These are phyloP conservation scores for Trichoderma reesei DNA, from an alignment of 495 filamentous ascomycete species.

Conservation along the genomic window DNA sequence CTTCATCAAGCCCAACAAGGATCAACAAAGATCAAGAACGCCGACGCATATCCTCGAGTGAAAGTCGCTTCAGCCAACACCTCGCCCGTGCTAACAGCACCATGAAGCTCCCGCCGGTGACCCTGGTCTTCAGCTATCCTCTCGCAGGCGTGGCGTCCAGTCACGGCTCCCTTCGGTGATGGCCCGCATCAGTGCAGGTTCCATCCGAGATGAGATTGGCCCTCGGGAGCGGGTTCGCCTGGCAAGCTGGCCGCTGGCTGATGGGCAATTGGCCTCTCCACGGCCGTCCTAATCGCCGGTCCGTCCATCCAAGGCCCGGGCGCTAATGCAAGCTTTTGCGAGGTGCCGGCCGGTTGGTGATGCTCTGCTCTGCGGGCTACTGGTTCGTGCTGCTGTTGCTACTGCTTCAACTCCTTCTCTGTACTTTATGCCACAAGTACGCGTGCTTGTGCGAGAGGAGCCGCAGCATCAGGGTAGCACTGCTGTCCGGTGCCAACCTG, in stretches of 20 bases:
- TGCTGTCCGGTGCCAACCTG: background rate
- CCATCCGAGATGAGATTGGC: slow-evolving; percentile 1
- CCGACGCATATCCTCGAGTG: too few species aligned
- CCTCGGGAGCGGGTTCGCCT: background rate
- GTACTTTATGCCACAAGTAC: too few species aligned
- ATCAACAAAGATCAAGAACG: background rate
- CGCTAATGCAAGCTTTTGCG: slow-evolving; percentile 1
- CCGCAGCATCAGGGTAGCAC: background rate
- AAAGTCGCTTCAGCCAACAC: too few species aligned
- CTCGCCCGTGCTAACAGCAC: too few species aligned
- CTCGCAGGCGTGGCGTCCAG: background rate
- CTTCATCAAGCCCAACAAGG: too few species aligned
- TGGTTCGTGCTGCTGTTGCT: too few species aligned
- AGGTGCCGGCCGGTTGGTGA: slow-evolving; percentile 3
- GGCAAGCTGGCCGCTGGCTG: background rate
- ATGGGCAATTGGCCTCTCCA: background rate
- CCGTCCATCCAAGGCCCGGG: background rate
- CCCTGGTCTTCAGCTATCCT: slow-evolving; percentile 1
- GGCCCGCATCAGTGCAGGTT: background rate
- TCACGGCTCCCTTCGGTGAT: background rate
- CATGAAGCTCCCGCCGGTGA: background rate
- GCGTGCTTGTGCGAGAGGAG: background rate
- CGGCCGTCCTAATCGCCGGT: background rate
- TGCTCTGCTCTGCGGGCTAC: background rate
- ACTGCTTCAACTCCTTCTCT: too few species aligned